A percentile compares a stretch with the other conserved stretches of the same genome.
Evolutionary conservation across 192 early-diverging fungal species (phyloP).

Genomic region (Lobosporangium transversale): DNA sequence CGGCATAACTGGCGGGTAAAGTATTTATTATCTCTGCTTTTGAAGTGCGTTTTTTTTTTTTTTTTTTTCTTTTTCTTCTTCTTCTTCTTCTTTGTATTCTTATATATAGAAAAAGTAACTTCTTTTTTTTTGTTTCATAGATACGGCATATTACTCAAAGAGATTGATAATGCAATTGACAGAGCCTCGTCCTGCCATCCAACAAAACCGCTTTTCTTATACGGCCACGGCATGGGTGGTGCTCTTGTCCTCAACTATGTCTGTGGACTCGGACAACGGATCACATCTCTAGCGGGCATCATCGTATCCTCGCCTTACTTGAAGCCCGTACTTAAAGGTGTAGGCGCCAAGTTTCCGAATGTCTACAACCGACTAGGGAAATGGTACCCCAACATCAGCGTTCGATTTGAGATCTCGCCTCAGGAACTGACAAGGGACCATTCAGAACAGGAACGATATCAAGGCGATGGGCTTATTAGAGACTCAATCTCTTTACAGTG

Average conservation of each 20-base stretch:
- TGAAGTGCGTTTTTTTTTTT: too few species aligned
- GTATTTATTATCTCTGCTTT: neutral
- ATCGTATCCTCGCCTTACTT: constrained; percentile 38
- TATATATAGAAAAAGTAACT: too few species aligned
- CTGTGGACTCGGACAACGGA: constrained; percentile 37
- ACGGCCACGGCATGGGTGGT: constrained; percentile 51
- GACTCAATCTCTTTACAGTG: constrained; percentile 32
- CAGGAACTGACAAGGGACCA: constrained; percentile 36
- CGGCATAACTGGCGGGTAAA: constrained; percentile 44
- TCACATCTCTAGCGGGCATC: constrained; percentile 21
- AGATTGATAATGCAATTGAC: constrained; percentile 39
- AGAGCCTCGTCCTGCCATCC: constrained; percentile 10
- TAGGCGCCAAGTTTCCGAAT: constrained; percentile 21
- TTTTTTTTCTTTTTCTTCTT: too few species aligned
- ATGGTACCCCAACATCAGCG: constrained; percentile 30
- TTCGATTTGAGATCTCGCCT: constrained; percentile 12
- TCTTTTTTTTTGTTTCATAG: too few species aligned
- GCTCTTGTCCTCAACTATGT: constrained; percentile 41
- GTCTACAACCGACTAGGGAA: constrained; percentile 39
- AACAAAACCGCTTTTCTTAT: constrained; percentile 22
- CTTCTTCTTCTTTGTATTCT: too few species aligned
- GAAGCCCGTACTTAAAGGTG: constrained; percentile 20
- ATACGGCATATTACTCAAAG: constrained; percentile 33
- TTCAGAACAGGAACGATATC: constrained; percentile 18
- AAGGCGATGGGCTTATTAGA: constrained; percentile 24